phyloP scores from a whole-genome alignment of 768 basidiomycete species.

The Podaxis sp. region DNA sequence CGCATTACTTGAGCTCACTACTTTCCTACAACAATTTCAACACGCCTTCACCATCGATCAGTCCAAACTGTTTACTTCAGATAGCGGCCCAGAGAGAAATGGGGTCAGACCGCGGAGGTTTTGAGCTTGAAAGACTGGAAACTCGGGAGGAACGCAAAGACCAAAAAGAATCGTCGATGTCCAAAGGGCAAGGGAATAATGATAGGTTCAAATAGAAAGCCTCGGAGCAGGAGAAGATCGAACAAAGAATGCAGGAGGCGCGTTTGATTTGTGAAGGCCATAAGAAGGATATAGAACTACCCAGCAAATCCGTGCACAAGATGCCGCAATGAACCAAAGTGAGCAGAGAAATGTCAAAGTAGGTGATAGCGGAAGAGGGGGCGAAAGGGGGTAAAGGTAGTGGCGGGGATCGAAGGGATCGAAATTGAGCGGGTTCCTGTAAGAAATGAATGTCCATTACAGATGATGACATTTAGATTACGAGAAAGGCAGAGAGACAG shows the following conservation, averaged over 20 bases:
- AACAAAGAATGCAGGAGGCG: background rate
- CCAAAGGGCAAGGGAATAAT: slow-evolving; percentile 9
- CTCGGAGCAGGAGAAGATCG: background rate
- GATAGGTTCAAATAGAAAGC: slow-evolving; percentile 9
- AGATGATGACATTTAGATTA: slow-evolving; percentile 12
- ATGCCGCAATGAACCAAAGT: background rate
- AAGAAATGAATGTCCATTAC: slow-evolving; percentile 10
- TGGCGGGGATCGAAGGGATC: slow-evolving; percentile 1
- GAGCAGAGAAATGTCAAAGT: background rate
- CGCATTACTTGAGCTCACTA: background rate
- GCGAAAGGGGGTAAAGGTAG: background rate
- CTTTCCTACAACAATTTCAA: slow-evolving; percentile 3
- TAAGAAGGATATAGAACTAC: background rate
- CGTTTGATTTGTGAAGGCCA: background rate
- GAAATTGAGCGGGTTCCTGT: slow-evolving; percentile 4
- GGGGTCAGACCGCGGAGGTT: background rate
- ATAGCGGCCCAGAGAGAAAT: background rate
- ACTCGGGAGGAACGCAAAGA: background rate
- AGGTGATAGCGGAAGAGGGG: background rate
- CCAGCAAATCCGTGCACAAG: background rate
- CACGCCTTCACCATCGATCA: background rate
- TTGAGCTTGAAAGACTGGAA: background rate
- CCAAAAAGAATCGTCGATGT: background rate
- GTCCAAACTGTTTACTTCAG: background rate
- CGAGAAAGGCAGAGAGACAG: background rate